Evolutionary conservation across 2,329 filamentous ascomycete species (phyloP), one percentile per base, ranked within the genome.

Genomic region (Alternaria metachromatica): DNA sequence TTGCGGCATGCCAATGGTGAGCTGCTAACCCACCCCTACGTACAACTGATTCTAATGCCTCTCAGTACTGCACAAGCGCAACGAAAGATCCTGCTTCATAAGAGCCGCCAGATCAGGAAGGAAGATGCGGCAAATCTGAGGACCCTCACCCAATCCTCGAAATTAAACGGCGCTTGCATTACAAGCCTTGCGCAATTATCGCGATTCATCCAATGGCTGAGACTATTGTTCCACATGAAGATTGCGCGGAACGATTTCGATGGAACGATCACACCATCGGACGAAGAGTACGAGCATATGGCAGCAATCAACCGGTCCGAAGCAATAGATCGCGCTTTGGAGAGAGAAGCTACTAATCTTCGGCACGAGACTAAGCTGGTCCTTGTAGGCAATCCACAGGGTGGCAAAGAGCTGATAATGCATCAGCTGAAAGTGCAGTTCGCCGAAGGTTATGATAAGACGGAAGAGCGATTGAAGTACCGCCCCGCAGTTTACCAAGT

Each of bases 391-490:
- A 62, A 68, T 20, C 26, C 53, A 18, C 72, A 73, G 56, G 76
- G 75, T 53, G 76, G 76, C 15, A 78, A 78, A 48, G 76, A 79
- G 15, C 68, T 79, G 18, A 73, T 79, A 45, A 78, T 78, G 75
- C 72, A 76, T 33, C 77, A 79, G 58, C 76, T 79, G 66, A 78
- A 78, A 41, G 73, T 75, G 21, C 62, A 78, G 8, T 78, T 78
- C 33, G 74, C 74, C n/a, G 73, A 76, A 37, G 76, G 76, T 11
- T 78, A 78, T 49, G 75, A 78, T 41, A 68, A 76, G 2, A 60
- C 61, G 25, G 70, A 76, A 51, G 75, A 78, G 37, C 76, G 76
- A n/a, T 66, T 71, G 48, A 67, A 64, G 9, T 76, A 75, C 53
- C 68, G 68, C 30, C 62, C 67, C 48, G 71, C 70, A 20, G 69